Base-by-base conservation (phyloP, 441 rosid species). In the Gossypium trilobum region DNA sequence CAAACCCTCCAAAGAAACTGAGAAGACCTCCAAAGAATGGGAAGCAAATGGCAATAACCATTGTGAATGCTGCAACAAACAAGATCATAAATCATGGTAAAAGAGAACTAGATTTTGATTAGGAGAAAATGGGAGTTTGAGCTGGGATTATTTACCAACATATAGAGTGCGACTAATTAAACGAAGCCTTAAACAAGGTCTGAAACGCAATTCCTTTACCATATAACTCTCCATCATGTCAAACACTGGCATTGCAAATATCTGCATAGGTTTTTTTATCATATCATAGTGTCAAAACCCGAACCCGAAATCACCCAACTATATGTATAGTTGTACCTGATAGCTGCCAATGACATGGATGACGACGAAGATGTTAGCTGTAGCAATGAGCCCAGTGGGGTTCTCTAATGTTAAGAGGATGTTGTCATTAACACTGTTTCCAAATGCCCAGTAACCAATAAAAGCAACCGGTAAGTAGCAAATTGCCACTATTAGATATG, bases 1-100 rank as follows among this genome's bases (percentile, higher is more conserved):
- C 97, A 67, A 91, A 85, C 68, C 98, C 98, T 83, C 97, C 98
- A 1, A 92, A 88, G 82, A 92, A 91, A 5, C 93, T 92, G 8
- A 91, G 89, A 42, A 92, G 78, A 9, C 89, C 87, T 57, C 97
- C 92, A 44, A 92, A 92, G 79, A 92, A 92, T 9, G 97, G 96
- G 58, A 92, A 42, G 71, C 85, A 78, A 39, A 92, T 86, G 0
- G 36, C 97, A 46, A 82, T 54, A 3, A 91, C 5, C 95, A 92
- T 88, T n/a, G 97, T 91, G 55, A 91, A 84, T 48, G 87, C 97
- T 91, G 84, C 74, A 67, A 75, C 55, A 48, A 17, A 52, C 23
- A 52, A 1, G 39, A 10, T 46, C 61, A 33, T 33, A 33, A 6
- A 33, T 33, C 42, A 33, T 33, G 42, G 10, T 33, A 33, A 33